These are phyloP conservation scores for Metschnikowia reukaufii DNA, from an alignment of 805 yeast genomes.

Conservation along the genomic window DNA sequence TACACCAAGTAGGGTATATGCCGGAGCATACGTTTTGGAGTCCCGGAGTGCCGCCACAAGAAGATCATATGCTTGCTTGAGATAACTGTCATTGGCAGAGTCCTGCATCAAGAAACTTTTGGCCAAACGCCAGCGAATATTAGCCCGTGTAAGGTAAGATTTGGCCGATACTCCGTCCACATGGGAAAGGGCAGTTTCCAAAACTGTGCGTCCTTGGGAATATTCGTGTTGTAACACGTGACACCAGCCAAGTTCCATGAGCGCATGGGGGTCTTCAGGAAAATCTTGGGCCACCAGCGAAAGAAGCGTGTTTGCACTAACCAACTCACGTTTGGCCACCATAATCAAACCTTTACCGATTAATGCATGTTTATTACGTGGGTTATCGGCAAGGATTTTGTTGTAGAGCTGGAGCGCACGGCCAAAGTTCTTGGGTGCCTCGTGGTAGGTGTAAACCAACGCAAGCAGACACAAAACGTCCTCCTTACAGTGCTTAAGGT, in stretches of 20 bases:
- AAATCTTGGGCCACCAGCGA: conserved; percentile 45
- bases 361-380: conserved; percentile 55
- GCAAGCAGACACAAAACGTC: conserved; percentile 70
- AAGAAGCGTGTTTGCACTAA: conserved; percentile 55
- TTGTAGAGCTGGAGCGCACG: conserved; percentile 75
- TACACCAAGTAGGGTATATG: conserved; percentile 78
- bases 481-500: conserved; percentile 51
- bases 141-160: conserved; percentile 57
- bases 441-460: conserved; percentile 74
- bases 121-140: conserved; percentile 72
- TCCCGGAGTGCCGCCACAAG: conserved; percentile 64
- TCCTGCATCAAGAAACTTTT: conserved; percentile 50
- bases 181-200: conserved; percentile 44
- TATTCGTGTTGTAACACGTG: conserved; percentile 52
- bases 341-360: conserved; percentile 82
- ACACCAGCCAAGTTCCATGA: conserved; percentile 79
- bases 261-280: conserved; percentile 59
- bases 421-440: conserved; percentile 84
- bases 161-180: conserved; percentile 52
- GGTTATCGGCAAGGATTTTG: conserved; percentile 45
- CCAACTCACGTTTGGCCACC: conserved; percentile 60
- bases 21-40: conserved; percentile 66
- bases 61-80: conserved; percentile 54
- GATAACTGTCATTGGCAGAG: conserved; percentile 17
- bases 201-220: conserved; percentile 50